Evolutionary conservation across 2,329 filamentous ascomycete species (phyloP), one percentile per base, ranked within the genome.

Genomic region (Colletotrichum scovillei): DNA sequence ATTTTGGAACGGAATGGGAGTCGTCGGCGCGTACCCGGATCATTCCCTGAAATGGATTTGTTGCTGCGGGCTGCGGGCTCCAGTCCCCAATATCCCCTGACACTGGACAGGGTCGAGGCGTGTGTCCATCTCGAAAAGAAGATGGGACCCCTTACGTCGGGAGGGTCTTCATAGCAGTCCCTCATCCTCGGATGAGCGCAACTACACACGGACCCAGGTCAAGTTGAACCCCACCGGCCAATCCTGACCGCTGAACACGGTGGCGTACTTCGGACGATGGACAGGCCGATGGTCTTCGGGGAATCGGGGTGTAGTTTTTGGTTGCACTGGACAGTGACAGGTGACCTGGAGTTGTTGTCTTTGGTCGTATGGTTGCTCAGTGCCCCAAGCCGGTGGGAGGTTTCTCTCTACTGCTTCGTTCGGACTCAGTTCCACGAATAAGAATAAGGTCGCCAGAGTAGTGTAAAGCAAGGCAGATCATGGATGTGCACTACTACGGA

Each of bases 1-100:
- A 28, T 46, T 38, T n/a, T 24, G 53, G 22, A 24, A 52, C 9
- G 28, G 42, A 12, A 49, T 59, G 6, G 30, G n/a, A 22, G 49
- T 35, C 16, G 16, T 72, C 69, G 69, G 64, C 52, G 67, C 69
- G 57, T 26, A 49, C 30, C 64, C 64, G 56, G 52, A 28, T 55
- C 24, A n/a, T 4, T 30, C 30, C 65, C 38, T 42, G 38, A 42
- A 42, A 42, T 42, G 12, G 38, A 42, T 42, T 42, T 16, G 38
- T 14, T 42, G 38, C 38, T 42, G 14, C 38, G 16, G 38, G 14
- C 38, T 42, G 26, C 26, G 26, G 26, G 26, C 26, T 28, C 26
- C 26, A 28, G 26, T 28, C 26, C 26, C 26, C 26, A 28, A 28
- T 28, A 28, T 4, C 38, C 16, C 38, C 38, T 42, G 14, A 16